These are phyloP conservation scores for Pleoardoris graminearum DNA, from an alignment of 2,329 filamentous ascomycete species.

Conservation along the genomic window DNA sequence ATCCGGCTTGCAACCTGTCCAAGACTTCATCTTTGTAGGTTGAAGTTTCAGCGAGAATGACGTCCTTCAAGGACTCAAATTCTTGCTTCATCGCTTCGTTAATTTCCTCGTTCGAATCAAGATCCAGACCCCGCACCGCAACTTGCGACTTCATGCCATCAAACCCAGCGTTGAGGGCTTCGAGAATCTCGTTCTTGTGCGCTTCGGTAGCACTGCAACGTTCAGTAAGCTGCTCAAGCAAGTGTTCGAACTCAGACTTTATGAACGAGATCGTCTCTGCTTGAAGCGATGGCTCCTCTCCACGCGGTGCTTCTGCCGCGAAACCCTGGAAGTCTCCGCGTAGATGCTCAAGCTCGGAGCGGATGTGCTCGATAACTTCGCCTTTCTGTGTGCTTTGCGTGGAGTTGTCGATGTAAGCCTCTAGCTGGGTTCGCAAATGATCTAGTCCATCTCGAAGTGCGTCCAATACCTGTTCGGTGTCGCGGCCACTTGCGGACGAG, in stretches of 20 bases:
- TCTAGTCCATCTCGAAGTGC: constrained; percentile 87
- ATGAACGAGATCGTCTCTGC: constrained; percentile 55
- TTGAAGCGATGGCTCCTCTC: constrained; percentile 47
- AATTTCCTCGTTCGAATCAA: constrained; percentile 50
- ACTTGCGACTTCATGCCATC: constrained; percentile 48
- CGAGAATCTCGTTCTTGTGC: constrained; percentile 46
- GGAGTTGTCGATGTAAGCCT: constrained; percentile 75
- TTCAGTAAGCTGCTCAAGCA: constrained; percentile 62
- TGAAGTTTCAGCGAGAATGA: constrained; percentile 66
- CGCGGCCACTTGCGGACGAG: constrained; percentile 74
- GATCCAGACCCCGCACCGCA: constrained; percentile 40
- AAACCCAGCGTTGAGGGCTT: constrained; percentile 46
- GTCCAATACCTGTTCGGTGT: constrained; percentile 86
- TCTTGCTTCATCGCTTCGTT: constrained; percentile 77
- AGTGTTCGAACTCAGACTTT: constrained; percentile 62
- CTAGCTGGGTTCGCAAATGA: constrained; percentile 76
- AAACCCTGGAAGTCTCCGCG: constrained; percentile 62
- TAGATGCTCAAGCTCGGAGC: constrained; percentile 66
- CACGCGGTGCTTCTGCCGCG: constrained; percentile 48
- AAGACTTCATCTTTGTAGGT: constrained; percentile 64
- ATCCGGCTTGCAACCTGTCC: constrained; percentile 59
- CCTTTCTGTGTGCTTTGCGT: constrained; percentile 72
- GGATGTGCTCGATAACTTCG: constrained; percentile 73
- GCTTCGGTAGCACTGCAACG: constrained; percentile 42
- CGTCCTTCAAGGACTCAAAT: constrained; percentile 78